Conservation (phyloP, 768 basidiomycete species). For the Omphalotus guepiniiformis region DNA sequence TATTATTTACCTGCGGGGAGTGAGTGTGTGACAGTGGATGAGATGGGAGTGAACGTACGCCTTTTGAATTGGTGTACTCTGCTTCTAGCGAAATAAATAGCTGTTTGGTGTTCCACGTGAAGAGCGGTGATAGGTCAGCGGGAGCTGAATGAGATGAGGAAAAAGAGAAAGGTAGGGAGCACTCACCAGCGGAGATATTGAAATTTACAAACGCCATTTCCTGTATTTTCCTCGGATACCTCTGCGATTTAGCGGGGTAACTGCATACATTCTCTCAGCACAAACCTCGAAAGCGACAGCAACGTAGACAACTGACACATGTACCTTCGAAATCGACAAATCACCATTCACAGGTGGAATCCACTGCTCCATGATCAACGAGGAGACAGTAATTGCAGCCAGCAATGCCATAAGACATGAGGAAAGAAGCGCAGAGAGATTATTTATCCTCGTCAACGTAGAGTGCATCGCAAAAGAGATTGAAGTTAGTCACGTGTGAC, state of each 20-base stretch:
- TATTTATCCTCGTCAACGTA: slow-evolving; percentile 48
- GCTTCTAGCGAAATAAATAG: slow-evolving; percentile 84
- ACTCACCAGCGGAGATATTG: slow-evolving; percentile 48
- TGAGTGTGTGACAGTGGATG: background rate
- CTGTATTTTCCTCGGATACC: slow-evolving; percentile 41
- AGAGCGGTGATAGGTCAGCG: slow-evolving; percentile 76
- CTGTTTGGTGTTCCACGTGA: slow-evolving; percentile 98
- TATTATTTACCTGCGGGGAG: slow-evolving; percentile 55
- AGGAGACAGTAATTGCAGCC: slow-evolving; percentile 46
- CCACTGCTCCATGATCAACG: slow-evolving; percentile 36
- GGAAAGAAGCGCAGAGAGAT: slow-evolving; percentile 45
- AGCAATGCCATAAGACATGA: slow-evolving; percentile 47
- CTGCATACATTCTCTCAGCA: no score
- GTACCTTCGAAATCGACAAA: slow-evolving; percentile 31
- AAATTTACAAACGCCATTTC: slow-evolving; percentile 59
- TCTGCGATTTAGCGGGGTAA: slow-evolving; percentile 29
- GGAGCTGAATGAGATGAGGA: background rate
- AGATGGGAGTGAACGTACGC: slow-evolving; percentile 45
- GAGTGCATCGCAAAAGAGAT: slow-evolving; percentile 50
- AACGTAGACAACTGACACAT: no score
- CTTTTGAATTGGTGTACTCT: slow-evolving; percentile 70
- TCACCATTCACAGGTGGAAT: slow-evolving; percentile 46
- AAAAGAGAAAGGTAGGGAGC: background rate
- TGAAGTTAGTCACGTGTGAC: no score
- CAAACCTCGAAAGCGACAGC: no score